Evolutionary conservation across 192 early-diverging fungal species (phyloP).

Genomic region (Polychytrium aggregatum): DNA sequence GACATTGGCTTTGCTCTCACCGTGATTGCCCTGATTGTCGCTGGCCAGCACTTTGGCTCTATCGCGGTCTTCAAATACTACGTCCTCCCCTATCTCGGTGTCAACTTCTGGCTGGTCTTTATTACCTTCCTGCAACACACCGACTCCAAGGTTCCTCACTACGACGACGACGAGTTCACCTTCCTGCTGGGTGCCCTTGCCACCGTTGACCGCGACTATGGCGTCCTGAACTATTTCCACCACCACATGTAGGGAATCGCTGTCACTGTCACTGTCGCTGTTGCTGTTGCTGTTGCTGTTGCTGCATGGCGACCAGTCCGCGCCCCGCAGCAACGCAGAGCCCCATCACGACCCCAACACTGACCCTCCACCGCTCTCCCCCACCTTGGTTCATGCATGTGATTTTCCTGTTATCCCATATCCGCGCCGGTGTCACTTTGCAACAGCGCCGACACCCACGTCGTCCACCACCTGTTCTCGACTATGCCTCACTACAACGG

Average conservation of each 20-base stretch:
- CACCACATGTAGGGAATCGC: slow-evolving; percentile 45
- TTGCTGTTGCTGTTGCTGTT: no score
- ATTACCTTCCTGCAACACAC: slow-evolving; percentile 96
- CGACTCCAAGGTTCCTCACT: slow-evolving; percentile 80
- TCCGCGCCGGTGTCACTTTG: no score
- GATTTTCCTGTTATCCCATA: no score
- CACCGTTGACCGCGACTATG: slow-evolving; percentile 85
- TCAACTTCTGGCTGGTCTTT: slow-evolving; percentile 92
- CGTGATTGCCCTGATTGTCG: slow-evolving; percentile 39
- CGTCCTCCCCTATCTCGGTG: slow-evolving; percentile 79
- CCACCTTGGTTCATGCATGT: no score
- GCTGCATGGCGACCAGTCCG: no score
- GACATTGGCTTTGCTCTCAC: slow-evolving; percentile 60
- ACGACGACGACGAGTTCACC: slow-evolving; percentile 70
- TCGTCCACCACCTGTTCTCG: slow-evolving; percentile 91
- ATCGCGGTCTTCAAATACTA: slow-evolving; percentile 70
- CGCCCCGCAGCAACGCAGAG: no score
- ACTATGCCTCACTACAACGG: slow-evolving; percentile 98
- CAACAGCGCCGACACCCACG: slow-evolving; percentile 81
- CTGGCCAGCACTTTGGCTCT: slow-evolving; percentile 37
- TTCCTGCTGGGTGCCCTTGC: slow-evolving; percentile 86
- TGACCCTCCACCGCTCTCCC: no score
- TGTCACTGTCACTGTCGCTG: no score
- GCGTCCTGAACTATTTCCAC: slow-evolving; percentile 72
- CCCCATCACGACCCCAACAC: no score